These are phyloP conservation scores for Pseudomicrostroma phylloplanum DNA, from an alignment of 1,284 basidiomycete species.

Conservation along the genomic window DNA sequence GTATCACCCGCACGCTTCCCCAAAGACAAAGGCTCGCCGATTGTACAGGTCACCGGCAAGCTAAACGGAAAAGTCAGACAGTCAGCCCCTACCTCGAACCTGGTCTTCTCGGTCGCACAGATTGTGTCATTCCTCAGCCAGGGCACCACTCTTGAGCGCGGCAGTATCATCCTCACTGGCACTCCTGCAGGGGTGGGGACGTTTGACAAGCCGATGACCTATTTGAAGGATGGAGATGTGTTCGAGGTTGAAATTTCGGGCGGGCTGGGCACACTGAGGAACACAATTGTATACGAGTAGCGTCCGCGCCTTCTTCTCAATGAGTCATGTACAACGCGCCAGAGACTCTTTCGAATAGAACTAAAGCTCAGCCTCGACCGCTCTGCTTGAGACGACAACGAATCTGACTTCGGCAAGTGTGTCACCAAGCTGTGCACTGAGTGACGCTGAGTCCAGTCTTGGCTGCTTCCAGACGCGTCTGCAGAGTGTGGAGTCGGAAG, in stretches of 20 bases:
- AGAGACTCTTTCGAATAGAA: no score
- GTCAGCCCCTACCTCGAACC: slow-evolving; percentile 36
- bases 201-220: slow-evolving; percentile 39
- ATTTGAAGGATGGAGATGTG: slow-evolving; percentile 51
- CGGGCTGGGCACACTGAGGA: slow-evolving; percentile 54
- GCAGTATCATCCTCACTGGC: slow-evolving; percentile 40
- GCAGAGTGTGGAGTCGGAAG: no score
- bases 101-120: slow-evolving; percentile 53
- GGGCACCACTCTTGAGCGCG: slow-evolving; percentile 30
- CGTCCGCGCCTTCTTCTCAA: no score
- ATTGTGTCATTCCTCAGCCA: slow-evolving; percentile 50
- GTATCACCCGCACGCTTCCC: slow-evolving; percentile 18
- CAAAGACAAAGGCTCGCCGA: slow-evolving; percentile 24
- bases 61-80: slow-evolving; percentile 51
- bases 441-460: no score
- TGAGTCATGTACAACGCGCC: no score
- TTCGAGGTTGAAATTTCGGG: slow-evolving; percentile 52
- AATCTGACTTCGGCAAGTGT: no score
- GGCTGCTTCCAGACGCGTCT: no score
- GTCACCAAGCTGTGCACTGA: no score
- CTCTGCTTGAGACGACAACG: no score
- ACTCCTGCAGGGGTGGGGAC: slow-evolving; percentile 53
- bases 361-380: no score
- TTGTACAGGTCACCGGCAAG: slow-evolving; percentile 33
- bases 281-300: slow-evolving; percentile 22